Conservation (phyloP, 2,329 filamentous ascomycete species). For the Colletotrichum caudatum region DNA sequence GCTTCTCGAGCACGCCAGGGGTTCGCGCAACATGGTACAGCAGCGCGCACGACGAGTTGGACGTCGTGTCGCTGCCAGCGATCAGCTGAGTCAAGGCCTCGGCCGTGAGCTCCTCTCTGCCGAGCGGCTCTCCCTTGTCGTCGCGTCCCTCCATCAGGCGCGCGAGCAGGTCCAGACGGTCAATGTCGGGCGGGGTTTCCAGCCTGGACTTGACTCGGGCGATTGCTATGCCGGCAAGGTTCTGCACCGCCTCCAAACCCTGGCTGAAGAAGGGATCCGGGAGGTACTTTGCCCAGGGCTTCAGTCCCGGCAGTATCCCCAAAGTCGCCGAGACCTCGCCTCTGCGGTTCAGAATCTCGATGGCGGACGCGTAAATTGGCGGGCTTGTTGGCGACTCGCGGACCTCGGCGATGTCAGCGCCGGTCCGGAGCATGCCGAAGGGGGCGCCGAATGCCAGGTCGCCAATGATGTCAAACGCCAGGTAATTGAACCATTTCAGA, state of each 20-base stretch:
- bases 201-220: constrained; percentile 82
- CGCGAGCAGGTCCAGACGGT: constrained; percentile 83
- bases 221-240: constrained; percentile 88
- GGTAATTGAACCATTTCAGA: constrained; percentile 53
- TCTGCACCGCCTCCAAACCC: constrained; percentile 79
- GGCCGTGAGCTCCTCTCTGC: constrained; percentile 84
- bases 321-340: constrained; percentile 88
- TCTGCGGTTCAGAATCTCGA: constrained; percentile 88
- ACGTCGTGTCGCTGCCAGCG: constrained; percentile 81
- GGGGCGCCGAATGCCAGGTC: constrained; percentile 44
- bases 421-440: constrained; percentile 42
- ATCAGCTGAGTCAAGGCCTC: constrained; percentile 92
- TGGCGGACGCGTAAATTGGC: constrained; percentile 79
- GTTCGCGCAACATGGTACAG: constrained; percentile 80
- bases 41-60: constrained; percentile 84
- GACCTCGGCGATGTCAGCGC: constrained; percentile 42
- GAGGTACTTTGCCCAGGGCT: constrained; percentile 83
- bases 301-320: constrained; percentile 79
- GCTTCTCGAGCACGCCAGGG: constrained; percentile 76
- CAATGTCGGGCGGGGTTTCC: constrained; percentile 72
- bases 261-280: constrained; percentile 85
- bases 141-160: constrained; percentile 89
- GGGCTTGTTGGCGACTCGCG: constrained; percentile 65
- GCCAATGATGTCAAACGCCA: constrained; percentile 44
- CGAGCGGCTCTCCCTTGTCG: constrained; percentile 79